Conservation (phyloP, 2,329 filamentous ascomycete genomes). For the Hypoxylon sp. region DNA sequence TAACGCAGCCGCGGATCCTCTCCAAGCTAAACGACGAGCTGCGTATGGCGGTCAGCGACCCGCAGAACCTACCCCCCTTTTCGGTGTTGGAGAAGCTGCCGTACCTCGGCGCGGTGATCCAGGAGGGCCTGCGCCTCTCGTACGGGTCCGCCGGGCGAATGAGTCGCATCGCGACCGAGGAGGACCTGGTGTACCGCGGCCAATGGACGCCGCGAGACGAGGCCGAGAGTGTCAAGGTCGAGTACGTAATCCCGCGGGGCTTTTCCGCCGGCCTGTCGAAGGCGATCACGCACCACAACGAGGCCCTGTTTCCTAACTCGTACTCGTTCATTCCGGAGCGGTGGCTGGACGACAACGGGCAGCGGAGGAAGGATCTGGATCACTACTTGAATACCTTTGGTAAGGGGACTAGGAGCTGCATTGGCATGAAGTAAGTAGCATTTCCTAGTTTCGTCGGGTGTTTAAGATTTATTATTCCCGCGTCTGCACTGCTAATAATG, state of each 20-base stretch:
- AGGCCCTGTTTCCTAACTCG: slow-evolving; percentile 41
- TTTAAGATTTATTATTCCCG: no score
- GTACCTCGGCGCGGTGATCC: slow-evolving; percentile 42
- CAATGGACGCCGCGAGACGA: neutral
- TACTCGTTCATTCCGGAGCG: slow-evolving; percentile 43
- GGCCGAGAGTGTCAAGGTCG: neutral
- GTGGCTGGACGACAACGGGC: slow-evolving; percentile 38
- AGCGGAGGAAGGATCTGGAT: slow-evolving; percentile 33
- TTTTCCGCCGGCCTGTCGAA: slow-evolving; percentile 41
- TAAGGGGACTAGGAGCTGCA: slow-evolving; percentile 44
- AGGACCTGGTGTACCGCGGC: slow-evolving; percentile 41
- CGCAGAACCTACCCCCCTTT: slow-evolving; percentile 35
- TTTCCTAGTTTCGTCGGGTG: neutral
- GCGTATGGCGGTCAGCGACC: slow-evolving; percentile 20
- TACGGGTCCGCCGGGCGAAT: slow-evolving; percentile 37
- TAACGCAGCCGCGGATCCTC: slow-evolving; percentile 50
- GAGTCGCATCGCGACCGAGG: slow-evolving; percentile 36
- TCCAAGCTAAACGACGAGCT: slow-evolving; percentile 53
- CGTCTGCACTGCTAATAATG: neutral
- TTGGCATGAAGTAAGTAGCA: slow-evolving; percentile 47
- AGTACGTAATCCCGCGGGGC: slow-evolving; percentile 43
- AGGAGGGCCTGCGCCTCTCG: slow-evolving; percentile 43
- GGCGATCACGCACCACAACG: slow-evolving; percentile 40
- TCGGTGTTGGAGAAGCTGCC: slow-evolving; percentile 42
- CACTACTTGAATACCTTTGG: slow-evolving; percentile 38